Evolutionary conservation across 2,329 filamentous ascomycete species (phyloP).

Genomic region (Cladophialophora exuberans): DNA sequence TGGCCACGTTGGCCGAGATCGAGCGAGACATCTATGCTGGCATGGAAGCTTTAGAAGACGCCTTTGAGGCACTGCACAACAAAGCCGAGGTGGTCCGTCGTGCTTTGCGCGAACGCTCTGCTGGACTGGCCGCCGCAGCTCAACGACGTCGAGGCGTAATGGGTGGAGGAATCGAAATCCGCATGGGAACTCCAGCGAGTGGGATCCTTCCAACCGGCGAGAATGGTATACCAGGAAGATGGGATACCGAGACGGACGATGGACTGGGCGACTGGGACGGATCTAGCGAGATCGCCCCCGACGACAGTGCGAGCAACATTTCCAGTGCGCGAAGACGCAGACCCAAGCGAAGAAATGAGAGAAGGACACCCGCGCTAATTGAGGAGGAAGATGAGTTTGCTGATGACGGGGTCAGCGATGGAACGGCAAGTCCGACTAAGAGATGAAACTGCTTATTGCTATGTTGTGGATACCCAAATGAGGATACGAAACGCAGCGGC

Average conservation of each 20-base stretch:
- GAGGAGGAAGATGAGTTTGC: slow-evolving; percentile 53
- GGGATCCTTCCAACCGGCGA: slow-evolving; percentile 23
- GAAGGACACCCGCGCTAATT: slow-evolving; percentile 52
- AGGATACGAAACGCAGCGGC: background rate
- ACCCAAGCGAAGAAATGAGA: slow-evolving; percentile 51
- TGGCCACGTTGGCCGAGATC: slow-evolving; percentile 84
- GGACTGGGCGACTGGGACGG: slow-evolving; percentile 49
- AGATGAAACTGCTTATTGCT: slow-evolving; percentile 11
- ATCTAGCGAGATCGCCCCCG: slow-evolving; percentile 48
- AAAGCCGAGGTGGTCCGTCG: slow-evolving; percentile 80
- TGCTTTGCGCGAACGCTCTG: slow-evolving; percentile 77
- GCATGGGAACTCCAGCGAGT: slow-evolving; percentile 46
- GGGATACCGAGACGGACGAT: slow-evolving; percentile 49
- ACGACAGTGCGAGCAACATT: slow-evolving; percentile 55
- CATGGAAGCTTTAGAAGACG: slow-evolving; percentile 93
- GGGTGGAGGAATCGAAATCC: slow-evolving; percentile 40
- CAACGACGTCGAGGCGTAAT: slow-evolving; percentile 45
- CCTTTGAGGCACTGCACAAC: slow-evolving; percentile 87
- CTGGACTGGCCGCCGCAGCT: slow-evolving; percentile 65
- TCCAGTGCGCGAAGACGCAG: slow-evolving; percentile 48
- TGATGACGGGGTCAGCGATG: slow-evolving; percentile 31
- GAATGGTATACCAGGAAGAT: slow-evolving; percentile 27
- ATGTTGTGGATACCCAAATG: background rate
- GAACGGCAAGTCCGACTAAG: slow-evolving; percentile 32
- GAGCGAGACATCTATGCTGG: slow-evolving; percentile 90